Base-by-base conservation (phyloP, 2,329 filamentous ascomycete species). In the Dactylellina leptospora region DNA sequence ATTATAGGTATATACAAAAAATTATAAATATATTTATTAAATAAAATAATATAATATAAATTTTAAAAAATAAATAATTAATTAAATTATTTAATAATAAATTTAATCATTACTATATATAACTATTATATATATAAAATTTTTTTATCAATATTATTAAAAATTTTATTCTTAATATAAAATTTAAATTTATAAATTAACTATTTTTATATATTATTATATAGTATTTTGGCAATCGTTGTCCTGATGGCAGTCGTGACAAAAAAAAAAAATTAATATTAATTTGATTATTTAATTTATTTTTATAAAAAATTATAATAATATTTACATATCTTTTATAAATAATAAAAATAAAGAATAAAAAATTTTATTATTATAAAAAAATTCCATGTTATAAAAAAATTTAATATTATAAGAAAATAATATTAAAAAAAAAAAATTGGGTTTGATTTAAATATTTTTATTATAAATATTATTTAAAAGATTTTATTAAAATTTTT, bases 391-490 rank as follows among this genome's bases (percentile, higher is more conserved):
- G 4, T 47, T 47, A 47, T 22, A 42, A 42, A 42, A 42, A 9
- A 50, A 22, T 50, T 30, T 50, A 50, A 22, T 50, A 50, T 23
- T 28, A 23, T 47, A 22, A 47, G 10, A n/a, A 6, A 22, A 47
- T 47, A 47, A 13, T 50, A 47, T 47, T 47, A 22, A 9, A 4
- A 47, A 22, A 22, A 22, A 22, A 47, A 8, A 47, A 22, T 22
- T 47, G 8, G 16, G 4, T 42, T n/a, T 42, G n/a, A 42, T 47
- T 47, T 47, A 47, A 47, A 47, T 23, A 9, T 9, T 22, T 22
- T 47, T 47, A 5, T 22, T 22, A 47, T 22, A 22, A 47, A 5
- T 5, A 47, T 8, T 22, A 47, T 22, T 47, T 47, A 9, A 42
- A 42, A 42, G 16, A 42, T 9, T 9, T 9, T 42, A 16, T 42